Conservation (phyloP, 176 grass and related monocot species). For the Oryza officinalis region DNA sequence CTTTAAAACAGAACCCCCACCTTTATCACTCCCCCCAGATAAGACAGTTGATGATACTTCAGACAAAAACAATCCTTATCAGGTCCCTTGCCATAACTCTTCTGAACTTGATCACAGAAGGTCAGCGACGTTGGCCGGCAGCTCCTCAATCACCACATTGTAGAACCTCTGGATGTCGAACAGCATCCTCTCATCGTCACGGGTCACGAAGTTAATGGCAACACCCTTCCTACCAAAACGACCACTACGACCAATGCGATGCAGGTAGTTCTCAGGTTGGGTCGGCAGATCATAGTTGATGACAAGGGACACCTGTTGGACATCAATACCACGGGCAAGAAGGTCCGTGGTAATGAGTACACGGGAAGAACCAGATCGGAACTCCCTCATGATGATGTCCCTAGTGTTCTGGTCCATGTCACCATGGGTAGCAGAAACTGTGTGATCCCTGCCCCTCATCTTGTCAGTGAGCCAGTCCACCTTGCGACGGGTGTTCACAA, state of each 20-base stretch:
- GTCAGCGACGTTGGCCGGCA: constrained; percentile 85
- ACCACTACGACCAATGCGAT: constrained; percentile 88
- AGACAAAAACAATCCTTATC: constrained; percentile 56
- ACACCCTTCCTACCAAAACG: constrained; percentile 93
- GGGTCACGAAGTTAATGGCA: constrained; percentile 89
- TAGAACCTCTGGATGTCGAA: constrained; percentile 90
- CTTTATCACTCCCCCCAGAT: constrained; percentile 31
- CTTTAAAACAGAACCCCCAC: constrained; percentile 37
- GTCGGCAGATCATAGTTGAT: constrained; percentile 94
- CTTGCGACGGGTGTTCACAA: constrained; percentile 91
- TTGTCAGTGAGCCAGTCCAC: constrained; percentile 94
- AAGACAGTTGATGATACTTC: constrained; percentile 36
- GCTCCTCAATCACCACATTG: constrained; percentile 85
- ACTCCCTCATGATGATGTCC: constrained; percentile 96
- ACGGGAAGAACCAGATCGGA: constrained; percentile 80
- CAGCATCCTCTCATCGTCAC: constrained; percentile 87
- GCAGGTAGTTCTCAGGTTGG: constrained; percentile 91
- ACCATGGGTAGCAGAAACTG: constrained; percentile 81
- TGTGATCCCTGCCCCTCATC: constrained; percentile 91
- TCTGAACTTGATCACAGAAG: constrained; percentile 62
- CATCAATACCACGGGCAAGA: constrained; percentile 91
- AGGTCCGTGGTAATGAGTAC: constrained; percentile 90
- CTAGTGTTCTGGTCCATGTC: constrained; percentile 97
- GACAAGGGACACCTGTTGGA: constrained; percentile 86
- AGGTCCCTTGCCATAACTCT: constrained; percentile 22